Evolutionary conservation across 129 eudicot species (phyloP), one percentile per base, ranked within the genome.

Genomic region (Erigeron canadensis): DNA sequence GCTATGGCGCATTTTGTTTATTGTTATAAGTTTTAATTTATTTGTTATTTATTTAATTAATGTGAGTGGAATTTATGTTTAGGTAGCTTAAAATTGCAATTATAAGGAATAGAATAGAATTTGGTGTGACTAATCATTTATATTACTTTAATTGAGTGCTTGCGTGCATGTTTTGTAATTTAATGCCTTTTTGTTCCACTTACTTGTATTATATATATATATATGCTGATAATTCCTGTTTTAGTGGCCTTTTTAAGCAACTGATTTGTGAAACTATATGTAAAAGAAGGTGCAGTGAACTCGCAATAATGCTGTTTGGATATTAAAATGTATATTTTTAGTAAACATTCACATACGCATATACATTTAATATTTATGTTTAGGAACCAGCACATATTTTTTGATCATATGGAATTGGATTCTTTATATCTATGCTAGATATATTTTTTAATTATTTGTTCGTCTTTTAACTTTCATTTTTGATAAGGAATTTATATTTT

Each of bases 41-140:
- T 50, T 19, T 50, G 16, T 16, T 70, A 1, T 73, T n/a, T n/a
- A 15, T 16, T 34, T 73, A 8, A 19, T 67, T 72, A 39, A 21
- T 59, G 69, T 17, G 74, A 7, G 41, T 76, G 62, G 74, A 67
- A 69, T 59, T 42, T 66, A 58, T 62, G 34, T 19, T 53, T 63
- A 51, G 23, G 78, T 59, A 60, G 76, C 82, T 82, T 64, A 75
- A 81, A 45, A 41, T 21, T 65, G 81, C 77, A 68, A 53, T 68
- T 16, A 9, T 50, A 60, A 63, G 78, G 75, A 60, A 66, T 79
- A 37, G 64, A 73, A 66, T 79, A 37, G 70, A 73, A 67, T 74
- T 59, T 53, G 48, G 59, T 66, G 51, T 61, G 19, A 47, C 12
- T 6, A 13, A 43, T 73, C 37, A 54, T 37, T 22, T 39, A 51